phyloP scores from a whole-genome alignment of 345 rosid genomes.

The Limnanthes douglasii region DNA sequence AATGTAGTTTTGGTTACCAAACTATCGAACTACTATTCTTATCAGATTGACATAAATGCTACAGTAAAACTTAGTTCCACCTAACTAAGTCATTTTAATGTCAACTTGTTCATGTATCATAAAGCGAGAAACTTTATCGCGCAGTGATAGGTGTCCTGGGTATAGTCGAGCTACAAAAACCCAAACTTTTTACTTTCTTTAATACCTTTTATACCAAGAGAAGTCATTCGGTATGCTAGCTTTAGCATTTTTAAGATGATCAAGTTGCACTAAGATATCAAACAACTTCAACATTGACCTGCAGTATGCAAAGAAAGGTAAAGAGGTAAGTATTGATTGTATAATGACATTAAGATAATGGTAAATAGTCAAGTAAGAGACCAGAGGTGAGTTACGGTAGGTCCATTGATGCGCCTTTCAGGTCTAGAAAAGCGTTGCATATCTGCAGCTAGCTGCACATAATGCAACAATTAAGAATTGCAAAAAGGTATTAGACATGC shows the following conservation, averaged over 20 bases:
- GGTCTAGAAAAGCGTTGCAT: slow-evolving; percentile 99
- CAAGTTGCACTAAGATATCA: slow-evolving; percentile 95
- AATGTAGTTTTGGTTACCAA: too few relatives aligned
- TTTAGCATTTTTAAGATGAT: slow-evolving; percentile 97
- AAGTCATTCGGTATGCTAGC: slow-evolving; percentile 99
- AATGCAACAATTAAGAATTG: slow-evolving; percentile 10
- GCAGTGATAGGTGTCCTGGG: background rate
- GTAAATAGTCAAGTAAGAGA: slow-evolving; percentile 10
- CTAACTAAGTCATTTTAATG: too few relatives aligned
- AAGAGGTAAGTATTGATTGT: slow-evolving; percentile 1
- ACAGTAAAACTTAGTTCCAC: too few relatives aligned
- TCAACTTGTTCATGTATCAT: too few relatives aligned
- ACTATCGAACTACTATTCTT: too few relatives aligned
- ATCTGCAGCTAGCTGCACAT: slow-evolving; percentile 87
- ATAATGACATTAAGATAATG: background rate
- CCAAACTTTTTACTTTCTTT: background rate
- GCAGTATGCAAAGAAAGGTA: slow-evolving; percentile 9
- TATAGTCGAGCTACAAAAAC: slow-evolving; percentile 2
- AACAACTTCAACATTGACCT: slow-evolving; percentile 97
- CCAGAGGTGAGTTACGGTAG: slow-evolving; percentile 93
- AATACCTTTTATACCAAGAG: slow-evolving; percentile 97
- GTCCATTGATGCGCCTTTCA: slow-evolving; percentile 92
- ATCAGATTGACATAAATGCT: too few relatives aligned
- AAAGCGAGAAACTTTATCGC: too few relatives aligned
- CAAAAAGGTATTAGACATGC: background rate